phyloP scores from a whole-genome alignment of 345 rosid species.

The Combretum micranthum region DNA sequence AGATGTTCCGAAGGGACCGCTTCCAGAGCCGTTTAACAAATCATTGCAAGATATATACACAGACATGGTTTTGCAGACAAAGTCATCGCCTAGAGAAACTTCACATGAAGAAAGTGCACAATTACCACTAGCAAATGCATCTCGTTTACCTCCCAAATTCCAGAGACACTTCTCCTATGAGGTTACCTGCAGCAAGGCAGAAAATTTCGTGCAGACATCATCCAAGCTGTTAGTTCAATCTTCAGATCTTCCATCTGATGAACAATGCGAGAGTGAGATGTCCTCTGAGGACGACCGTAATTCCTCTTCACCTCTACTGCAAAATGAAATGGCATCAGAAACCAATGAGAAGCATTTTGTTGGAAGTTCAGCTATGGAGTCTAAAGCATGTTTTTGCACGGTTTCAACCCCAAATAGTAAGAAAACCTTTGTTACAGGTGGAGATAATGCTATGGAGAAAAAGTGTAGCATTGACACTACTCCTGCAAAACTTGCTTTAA shows the following conservation, averaged over 20 bases:
- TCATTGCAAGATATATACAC: constrained; percentile 11
- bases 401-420: constrained; percentile 40
- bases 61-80: constrained; percentile 1
- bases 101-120: constrained; percentile 6
- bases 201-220: background rate
- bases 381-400: background rate
- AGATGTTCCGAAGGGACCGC: constrained; percentile 63
- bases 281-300: too few species aligned
- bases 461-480: constrained; percentile 30
- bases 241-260: constrained; percentile 11
- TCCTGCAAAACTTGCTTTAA: constrained; percentile 55
- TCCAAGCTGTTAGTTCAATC: constrained; percentile 8
- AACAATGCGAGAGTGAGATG: background rate
- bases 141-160: constrained; percentile 38
- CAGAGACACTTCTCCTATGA: constrained; percentile 35
- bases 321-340: too few species aligned
- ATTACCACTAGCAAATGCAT: constrained; percentile 27
- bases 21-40: constrained; percentile 64
- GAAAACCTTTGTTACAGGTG: constrained; percentile 2
- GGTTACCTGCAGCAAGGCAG: constrained; percentile 2
- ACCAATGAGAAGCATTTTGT: too few species aligned
- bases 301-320: too few species aligned
- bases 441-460: constrained; percentile 18
- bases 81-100: constrained; percentile 10
- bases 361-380: too few species aligned